phyloP scores from a whole-genome alignment of 202 grass and related monocot species.

The Setaria italica region DNA sequence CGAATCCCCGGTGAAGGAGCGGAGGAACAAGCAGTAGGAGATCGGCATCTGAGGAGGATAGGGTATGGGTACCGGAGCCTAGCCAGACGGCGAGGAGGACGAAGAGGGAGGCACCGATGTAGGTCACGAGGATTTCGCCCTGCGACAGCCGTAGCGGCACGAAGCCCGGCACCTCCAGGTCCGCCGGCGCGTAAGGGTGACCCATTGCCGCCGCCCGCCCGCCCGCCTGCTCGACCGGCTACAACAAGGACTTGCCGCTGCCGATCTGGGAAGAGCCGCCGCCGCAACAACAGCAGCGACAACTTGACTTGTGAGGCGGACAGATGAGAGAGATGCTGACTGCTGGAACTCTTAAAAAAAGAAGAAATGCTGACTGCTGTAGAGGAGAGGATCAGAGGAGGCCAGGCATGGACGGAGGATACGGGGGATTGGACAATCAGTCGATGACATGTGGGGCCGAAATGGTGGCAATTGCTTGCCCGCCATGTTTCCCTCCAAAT shows the following conservation, averaged over 20 bases:
- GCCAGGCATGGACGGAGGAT: not conserved
- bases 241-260: not conserved
- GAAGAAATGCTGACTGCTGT: not conserved
- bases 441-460: not conserved
- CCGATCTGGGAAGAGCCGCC: conserved; percentile 28
- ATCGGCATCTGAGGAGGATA: not conserved
- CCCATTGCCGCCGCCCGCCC: conserved; percentile 34
- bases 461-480: not conserved
- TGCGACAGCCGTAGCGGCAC: conserved; percentile 72
- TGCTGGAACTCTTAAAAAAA: too few species aligned
- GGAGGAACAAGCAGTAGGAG: not conserved
- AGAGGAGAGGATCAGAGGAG: too few species aligned
- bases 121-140: conserved; percentile 62
- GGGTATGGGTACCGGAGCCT: conserved; percentile 55
- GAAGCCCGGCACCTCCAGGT: conserved; percentile 62
- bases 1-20: not conserved
- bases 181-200: conserved; percentile 61
- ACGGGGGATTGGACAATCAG: not conserved
- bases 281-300: not conserved
- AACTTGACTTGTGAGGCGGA: not conserved
- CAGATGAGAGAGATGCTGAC: not conserved
- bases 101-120: conserved; percentile 62
- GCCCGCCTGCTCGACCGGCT: not conserved
- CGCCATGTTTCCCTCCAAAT: too few species aligned
- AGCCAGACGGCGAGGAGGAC: conserved; percentile 70